A percentile compares a stretch with the other conserved stretches of the same genome.
These are phyloP conservation scores for Magnolia officinalis DNA, from an alignment of 164 flowering plant species.

Conservation along the genomic window DNA sequence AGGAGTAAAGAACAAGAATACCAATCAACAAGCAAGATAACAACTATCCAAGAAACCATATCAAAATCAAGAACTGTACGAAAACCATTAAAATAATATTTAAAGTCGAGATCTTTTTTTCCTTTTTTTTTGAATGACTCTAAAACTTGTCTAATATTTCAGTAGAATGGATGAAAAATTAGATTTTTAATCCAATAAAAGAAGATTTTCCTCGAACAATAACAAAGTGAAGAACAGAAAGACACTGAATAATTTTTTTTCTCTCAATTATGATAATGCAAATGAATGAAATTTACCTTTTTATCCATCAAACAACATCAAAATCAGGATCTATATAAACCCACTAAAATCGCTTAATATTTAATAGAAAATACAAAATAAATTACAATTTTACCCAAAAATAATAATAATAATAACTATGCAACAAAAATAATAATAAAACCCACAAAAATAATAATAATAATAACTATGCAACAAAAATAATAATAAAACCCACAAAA, in stretches of 20 bases:
- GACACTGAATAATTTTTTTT: too few species aligned
- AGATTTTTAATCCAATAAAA: background rate
- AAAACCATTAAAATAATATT: background rate
- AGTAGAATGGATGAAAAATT: background rate
- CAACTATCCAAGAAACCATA: background rate
- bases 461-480: too few species aligned
- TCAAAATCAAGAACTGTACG: background rate
- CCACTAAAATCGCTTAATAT: background rate
- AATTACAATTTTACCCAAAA: background rate
- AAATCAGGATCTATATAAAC: background rate
- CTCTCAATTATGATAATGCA: background rate
- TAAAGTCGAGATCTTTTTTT: too few species aligned
- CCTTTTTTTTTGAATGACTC: background rate
- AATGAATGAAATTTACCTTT: background rate
- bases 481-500: background rate
- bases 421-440: too few species aligned
- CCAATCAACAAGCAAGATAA: too few species aligned
- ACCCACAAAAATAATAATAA: background rate
- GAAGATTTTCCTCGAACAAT: background rate
- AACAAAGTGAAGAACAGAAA: background rate
- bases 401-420: too few species aligned
- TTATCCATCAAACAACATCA: background rate
- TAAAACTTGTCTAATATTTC: background rate
- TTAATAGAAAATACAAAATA: background rate
- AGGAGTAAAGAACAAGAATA: constrained; percentile 5